A percentile compares a stretch with the other conserved stretches of the same genome.
Evolutionary conservation across 306 rosid species (phyloP).

Genomic region (Vigna reflexopilosa): DNA sequence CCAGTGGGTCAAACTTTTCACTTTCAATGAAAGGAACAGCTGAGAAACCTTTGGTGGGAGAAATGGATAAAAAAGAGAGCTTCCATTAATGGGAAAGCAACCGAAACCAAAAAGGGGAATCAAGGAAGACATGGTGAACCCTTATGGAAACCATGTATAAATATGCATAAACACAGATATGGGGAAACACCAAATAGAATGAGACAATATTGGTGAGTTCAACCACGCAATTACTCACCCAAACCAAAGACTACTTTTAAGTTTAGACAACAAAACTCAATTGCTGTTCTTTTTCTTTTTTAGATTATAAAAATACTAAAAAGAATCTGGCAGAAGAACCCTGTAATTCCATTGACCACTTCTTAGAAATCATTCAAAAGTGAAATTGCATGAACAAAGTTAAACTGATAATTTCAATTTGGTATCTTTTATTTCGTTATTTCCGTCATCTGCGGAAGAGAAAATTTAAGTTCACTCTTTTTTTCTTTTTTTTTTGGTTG

Average conservation of each 20-base stretch:
- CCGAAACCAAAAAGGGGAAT: constrained; percentile 69
- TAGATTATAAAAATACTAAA: not conserved
- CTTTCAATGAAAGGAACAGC: constrained; percentile 88
- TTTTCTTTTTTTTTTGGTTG: not conserved
- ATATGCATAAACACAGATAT: constrained; percentile 36
- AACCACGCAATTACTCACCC: constrained; percentile 36
- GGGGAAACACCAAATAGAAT: constrained; percentile 43
- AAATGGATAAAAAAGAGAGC: constrained; percentile 77
- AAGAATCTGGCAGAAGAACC: constrained; percentile 44
- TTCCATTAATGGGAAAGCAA: constrained; percentile 69
- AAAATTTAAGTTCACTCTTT: constrained; percentile 3
- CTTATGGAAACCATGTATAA: constrained; percentile 43
- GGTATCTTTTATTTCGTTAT: not conserved
- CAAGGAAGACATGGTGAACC: constrained; percentile 56
- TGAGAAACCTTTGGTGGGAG: constrained; percentile 71
- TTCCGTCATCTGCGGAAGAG: not conserved
- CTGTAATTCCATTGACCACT: constrained; percentile 39
- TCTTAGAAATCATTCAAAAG: constrained; percentile 4
- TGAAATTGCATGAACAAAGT: constrained; percentile 34
- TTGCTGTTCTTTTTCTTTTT: not conserved
- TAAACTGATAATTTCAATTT: constrained; percentile 24
- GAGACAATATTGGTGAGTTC: constrained; percentile 52
- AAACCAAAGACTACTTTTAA: constrained; percentile 11
- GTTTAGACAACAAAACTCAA: constrained; percentile 26
- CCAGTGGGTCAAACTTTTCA: constrained; percentile 77